These are phyloP conservation scores for Hypoxylon sp. DNA, from an alignment of 2,329 filamentous ascomycete species.

Conservation along the genomic window DNA sequence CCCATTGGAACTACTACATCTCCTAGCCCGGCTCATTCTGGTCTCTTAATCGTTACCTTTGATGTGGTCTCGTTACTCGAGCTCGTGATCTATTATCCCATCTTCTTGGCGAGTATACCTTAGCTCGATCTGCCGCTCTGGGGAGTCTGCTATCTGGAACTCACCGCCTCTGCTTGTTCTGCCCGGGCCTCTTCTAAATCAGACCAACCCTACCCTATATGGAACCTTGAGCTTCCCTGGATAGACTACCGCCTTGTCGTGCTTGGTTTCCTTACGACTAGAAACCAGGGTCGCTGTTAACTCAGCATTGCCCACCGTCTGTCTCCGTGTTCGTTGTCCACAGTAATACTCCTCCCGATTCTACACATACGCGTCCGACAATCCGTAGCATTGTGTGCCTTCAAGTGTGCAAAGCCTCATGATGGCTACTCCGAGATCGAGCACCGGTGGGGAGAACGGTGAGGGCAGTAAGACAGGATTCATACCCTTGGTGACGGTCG, in stretches of 20 bases:
- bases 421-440: slow-evolving; percentile 45
- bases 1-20: slow-evolving; percentile 25
- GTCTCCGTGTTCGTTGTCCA: slow-evolving; percentile 14
- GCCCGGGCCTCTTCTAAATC: slow-evolving; percentile 11
- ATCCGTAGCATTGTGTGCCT: slow-evolving; percentile 6
- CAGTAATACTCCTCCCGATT: slow-evolving; percentile 11
- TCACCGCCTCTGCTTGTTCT: slow-evolving; percentile 35
- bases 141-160: slow-evolving; percentile 18
- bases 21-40: slow-evolving; percentile 11
- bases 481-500: slow-evolving; percentile 80
- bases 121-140: slow-evolving; percentile 9
- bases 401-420: slow-evolving; percentile 13
- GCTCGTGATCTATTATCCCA: slow-evolving; percentile 12
- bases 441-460: slow-evolving; percentile 26
- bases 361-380: slow-evolving; percentile 5
- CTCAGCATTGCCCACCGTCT: slow-evolving; percentile 12
- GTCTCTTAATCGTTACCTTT: slow-evolving; percentile 15
- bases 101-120: slow-evolving; percentile 24
- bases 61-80: slow-evolving; percentile 15
- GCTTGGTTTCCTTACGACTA: slow-evolving; percentile 12
- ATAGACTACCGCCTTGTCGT: slow-evolving; percentile 25
- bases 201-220: slow-evolving; percentile 24
- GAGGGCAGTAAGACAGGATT: slow-evolving; percentile 59
- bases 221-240: slow-evolving; percentile 21
- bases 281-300: slow-evolving; percentile 19